These are phyloP conservation scores for Tubosaeta brunneosetosa DNA, from an alignment of 768 basidiomycete genomes.

Conservation along the genomic window DNA sequence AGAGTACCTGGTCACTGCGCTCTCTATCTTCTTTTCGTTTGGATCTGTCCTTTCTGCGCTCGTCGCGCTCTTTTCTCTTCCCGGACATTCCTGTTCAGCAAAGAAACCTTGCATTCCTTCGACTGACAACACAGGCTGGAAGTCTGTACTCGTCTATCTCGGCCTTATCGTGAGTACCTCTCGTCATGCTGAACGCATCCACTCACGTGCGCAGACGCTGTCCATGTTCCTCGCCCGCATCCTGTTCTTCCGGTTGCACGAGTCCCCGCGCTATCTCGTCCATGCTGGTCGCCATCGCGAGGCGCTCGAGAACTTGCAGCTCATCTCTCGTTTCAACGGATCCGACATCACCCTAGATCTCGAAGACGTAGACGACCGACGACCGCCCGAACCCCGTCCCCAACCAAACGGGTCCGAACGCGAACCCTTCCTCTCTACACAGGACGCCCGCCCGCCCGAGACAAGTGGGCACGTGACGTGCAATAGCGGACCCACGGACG, in stretches of 20 bases:
- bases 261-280: conserved; percentile 91
- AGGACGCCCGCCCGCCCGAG: conserved; percentile 10
- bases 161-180: conserved; percentile 72
- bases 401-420: conserved; percentile 19
- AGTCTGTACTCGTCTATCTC: conserved; percentile 71
- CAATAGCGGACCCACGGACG: conserved; percentile 2
- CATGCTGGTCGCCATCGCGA: conserved; percentile 82
- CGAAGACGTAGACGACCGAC: conserved; percentile 60
- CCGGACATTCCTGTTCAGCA: conserved; percentile 62
- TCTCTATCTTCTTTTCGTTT: conserved; percentile 94
- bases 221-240: conserved; percentile 85
- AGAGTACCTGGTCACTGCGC: conserved; percentile 84
- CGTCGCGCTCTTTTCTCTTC: conserved; percentile 76
- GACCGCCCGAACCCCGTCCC: conserved; percentile 20
- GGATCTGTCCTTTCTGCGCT: conserved; percentile 85
- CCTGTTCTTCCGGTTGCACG: conserved; percentile 86
- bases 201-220: conserved; percentile 56
- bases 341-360: conserved; percentile 60
- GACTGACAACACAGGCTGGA: conserved; percentile 81
- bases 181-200: conserved; percentile 1
- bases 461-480: conserved; percentile 12
- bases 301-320: conserved; percentile 74
- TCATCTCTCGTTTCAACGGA: conserved; percentile 87
- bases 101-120: conserved; percentile 57
- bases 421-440: conserved; percentile 24